Conservation (phyloP, 192 early-diverging fungal genomes). For the Gaertneriomyces sp. region DNA sequence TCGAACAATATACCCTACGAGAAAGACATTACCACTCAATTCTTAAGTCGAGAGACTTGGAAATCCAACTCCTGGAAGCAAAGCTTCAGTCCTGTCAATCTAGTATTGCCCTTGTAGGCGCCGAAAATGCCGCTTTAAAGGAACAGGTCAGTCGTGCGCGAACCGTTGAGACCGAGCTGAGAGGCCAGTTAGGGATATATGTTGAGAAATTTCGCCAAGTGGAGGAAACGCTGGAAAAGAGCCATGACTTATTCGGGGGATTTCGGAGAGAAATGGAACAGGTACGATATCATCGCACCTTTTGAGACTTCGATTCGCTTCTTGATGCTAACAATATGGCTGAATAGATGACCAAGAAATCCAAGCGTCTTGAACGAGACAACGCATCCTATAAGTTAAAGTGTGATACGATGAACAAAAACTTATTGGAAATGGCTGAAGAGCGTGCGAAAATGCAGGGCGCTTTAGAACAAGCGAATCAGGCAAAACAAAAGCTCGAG, state of each 20-base stretch:
- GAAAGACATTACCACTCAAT: conserved; percentile 62
- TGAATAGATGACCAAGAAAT: conserved; percentile 59
- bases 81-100: conserved; percentile 50
- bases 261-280: conserved; percentile 65
- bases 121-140: conserved; percentile 36
- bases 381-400: conserved; percentile 50
- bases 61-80: conserved; percentile 55
- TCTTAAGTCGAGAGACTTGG: conserved; percentile 53
- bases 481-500: conserved; percentile 51
- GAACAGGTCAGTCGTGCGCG: conserved; percentile 47
- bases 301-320: no score
- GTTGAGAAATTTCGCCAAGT: conserved; percentile 63
- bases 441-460: conserved; percentile 49
- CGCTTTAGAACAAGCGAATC: conserved; percentile 43
- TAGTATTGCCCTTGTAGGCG: conserved; percentile 36
- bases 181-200: conserved; percentile 55
- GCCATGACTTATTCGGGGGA: conserved; percentile 59
- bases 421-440: conserved; percentile 59
- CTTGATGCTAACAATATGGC: no score
- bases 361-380: conserved; percentile 54
- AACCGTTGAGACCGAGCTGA: conserved; percentile 55
- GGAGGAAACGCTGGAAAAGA: conserved; percentile 64
- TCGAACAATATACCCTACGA: conserved; percentile 57
- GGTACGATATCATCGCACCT: neutral
- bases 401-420: conserved; percentile 59